Base-by-base conservation (phyloP, 1,284 basidiomycete species). In the Austropuccinia psidii region DNA sequence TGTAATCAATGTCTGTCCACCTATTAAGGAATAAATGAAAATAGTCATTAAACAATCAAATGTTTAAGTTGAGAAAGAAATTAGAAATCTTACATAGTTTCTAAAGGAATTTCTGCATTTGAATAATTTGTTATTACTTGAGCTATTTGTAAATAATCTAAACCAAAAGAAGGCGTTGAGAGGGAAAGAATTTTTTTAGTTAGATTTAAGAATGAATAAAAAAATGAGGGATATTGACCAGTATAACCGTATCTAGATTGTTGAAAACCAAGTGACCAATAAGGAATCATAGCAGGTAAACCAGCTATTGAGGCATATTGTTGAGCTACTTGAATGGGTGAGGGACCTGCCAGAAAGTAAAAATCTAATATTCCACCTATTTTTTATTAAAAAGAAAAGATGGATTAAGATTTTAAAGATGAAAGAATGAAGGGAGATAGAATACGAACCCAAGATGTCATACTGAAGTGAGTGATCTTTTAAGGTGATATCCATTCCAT, bases 201-300 rank as follows among this genome's bases (percentile, higher is more conserved):
- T 31, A 62, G 60, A 21, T 41, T 41, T 60, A 27, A 60, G 2
- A 11, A 60, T 17, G 24, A 2, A 29, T 24, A 45, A 31, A 9
- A 45, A 17, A 41, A 6, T n/a, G 41, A 29, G 35, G 15, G 13
- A 24, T 15, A 47, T 29, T 6, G 31, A 65, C 62, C 49, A n/a
- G 74, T 52, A 66, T 78, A 79, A 11, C 78, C 68, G 65, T 79
- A 88, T 83, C 87, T 82, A 81, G 87, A 89, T 31, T 88, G 82
- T 73, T 89, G 88, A 81, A 88, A 88, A 37, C 88, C 88, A 76
- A 89, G 87, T 4, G 84, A 86, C 86, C 87, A 89, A 43, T 83
- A 82, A 4, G 87, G 88, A 76, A 87, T 85, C 86, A 87, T 87
- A 7, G 84, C 85, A 1, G 88, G 87, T 55, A 85, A 81, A 0